Evolutionary conservation across 129 eudicot species (phyloP), one percentile per base, ranked within the genome.

Genomic region (Arctium minus): DNA sequence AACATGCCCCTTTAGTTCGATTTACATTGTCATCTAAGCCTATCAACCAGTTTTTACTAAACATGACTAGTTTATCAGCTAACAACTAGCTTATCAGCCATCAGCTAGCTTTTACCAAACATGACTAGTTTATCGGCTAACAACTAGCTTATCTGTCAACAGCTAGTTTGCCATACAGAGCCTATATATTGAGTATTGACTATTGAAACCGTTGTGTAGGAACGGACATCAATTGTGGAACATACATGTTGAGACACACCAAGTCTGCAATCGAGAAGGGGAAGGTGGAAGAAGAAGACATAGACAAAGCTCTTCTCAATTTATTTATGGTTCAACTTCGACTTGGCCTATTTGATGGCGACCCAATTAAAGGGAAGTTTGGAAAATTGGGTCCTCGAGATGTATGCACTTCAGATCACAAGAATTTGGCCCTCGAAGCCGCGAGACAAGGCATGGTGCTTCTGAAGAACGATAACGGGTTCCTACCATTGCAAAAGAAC

Each of bases 171-270:
- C 56, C 15, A 46, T 46, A 10, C 56, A 46, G 10, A 46, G 56
- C 56, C 12, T 10, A 46, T 37, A 29, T 29, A 22, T 83, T 32
- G 36, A 38, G 70, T 11, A 2, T 80, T 32, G 36, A 38, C 76
- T 11, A 2, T 80, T 84, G 62, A 73, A 79, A 73, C 8, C 10
- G 12, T 15, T 81, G 82, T 72, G 74, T 86, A 96, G 98, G 98
- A 75, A 90, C 97, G 73, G 97, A 96, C 86, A 90, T 96, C 2
- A 90, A 93, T 65, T 96, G 99, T 80, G 99, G 99, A 67, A 90
- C 98, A 3, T 96, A 96, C 73, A 90, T 93, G 97, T 56, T 87
- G 84, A 84, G 87, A 48, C 86, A 96, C 86, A 85, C 90, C 27
- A 76, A 77, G 85, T 72, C 92, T 78, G 98, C 99, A 30, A 10